Evolutionary conservation across 495 filamentous ascomycete genomes (phyloP), one percentile per base, ranked within the genome.

Genomic region (Geoglossum glabrum): DNA sequence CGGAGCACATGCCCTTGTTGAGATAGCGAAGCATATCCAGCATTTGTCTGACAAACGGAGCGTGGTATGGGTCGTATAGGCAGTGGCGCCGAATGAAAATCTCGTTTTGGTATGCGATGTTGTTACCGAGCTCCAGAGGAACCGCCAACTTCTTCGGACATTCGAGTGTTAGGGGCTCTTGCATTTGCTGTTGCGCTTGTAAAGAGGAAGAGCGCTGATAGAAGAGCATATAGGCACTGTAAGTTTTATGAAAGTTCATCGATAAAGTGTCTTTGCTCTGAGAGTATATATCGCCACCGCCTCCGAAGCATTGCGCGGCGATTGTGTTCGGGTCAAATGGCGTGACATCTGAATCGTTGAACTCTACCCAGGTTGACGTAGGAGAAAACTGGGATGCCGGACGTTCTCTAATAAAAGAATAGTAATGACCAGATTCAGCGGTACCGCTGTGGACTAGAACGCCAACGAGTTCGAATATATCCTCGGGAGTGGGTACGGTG

Each of bases 151-250:
- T 78, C 8, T 83, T 70, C 5, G 82, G 79, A 45, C 63, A 57
- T 13, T 65, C 64, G n/a, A 57, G 54, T 21, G 57, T 60, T 28
- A 65, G 55, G 13, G 62, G 64, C 23, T 50, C 40, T n/a, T 61
- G 55, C 0, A 67, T 60, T 43, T 70, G 66, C 63, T 76, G 73
- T 54, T 73, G 71, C 57, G 61, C 67, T 21, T 77, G 73, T 57
- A 87, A 73, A 13, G 78, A 79, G 1, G 83, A 80, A 4, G 83
- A 80, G 58, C 92, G 78, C 66, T 95, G 85, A 65, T 97, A 99
- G 70, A 99, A 96, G 40, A 99, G 75, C 87, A 97, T 95, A 64
- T 99, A 99, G 19, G 90, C 92, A 68, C 84, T 93, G 72, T 82
- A 90, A 8, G 74, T 73, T 65, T 92, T 94, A 56, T 80, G 77